Evolutionary conservation across 306 rosid genomes (phyloP), one percentile per base, ranked within the genome.

Genomic region (Biancaea sappan): DNA sequence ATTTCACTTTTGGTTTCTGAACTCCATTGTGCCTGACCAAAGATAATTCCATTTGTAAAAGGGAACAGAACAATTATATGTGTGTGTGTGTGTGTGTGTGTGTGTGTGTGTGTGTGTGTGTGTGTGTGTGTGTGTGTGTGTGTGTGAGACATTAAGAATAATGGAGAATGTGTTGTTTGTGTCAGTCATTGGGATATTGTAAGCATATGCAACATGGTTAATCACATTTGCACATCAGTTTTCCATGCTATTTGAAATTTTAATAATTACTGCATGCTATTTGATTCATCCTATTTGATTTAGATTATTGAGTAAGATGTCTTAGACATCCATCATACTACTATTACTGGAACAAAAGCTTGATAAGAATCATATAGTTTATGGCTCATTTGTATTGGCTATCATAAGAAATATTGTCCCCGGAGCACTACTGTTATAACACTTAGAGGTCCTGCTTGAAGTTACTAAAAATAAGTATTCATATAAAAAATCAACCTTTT

Each of bases 171-270:
- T n/a, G n/a, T n/a, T n/a, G n/a, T n/a, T n/a, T n/a, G n/a, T n/a
- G n/a, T n/a, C n/a, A n/a, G n/a, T n/a, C n/a, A n/a, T n/a, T n/a
- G n/a, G 98, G 96, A 91, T 82, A 90, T 89, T 40, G 77, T 84
- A 75, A 80, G 70, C 85, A 86, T 86, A 83, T 83, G 52, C 77
- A 72, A 69, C n/a, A 66, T 66, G 78, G 52, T 28, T 75, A 38
- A 67, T 56, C 53, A 31, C 67, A 38, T 61, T 66, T 78, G 63
- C 46, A 10, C 44, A 1, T 51, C 48, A 44, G 15, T 68, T 15
- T 22, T 50, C 26, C 9, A 51, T 72, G 71, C 73, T 53, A 65
- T 71, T 50, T 41, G 63, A 52, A n/a, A n/a, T n/a, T n/a, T n/a
- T n/a, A n/a, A 69, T 78, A 68, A 52, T 75, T 40, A 46, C 19